Percentiles rank a stretch among this genome's conserved stretches.
phyloP scores from a whole-genome alignment of 140 eudicot species.

The Senecio squalidus region DNA sequence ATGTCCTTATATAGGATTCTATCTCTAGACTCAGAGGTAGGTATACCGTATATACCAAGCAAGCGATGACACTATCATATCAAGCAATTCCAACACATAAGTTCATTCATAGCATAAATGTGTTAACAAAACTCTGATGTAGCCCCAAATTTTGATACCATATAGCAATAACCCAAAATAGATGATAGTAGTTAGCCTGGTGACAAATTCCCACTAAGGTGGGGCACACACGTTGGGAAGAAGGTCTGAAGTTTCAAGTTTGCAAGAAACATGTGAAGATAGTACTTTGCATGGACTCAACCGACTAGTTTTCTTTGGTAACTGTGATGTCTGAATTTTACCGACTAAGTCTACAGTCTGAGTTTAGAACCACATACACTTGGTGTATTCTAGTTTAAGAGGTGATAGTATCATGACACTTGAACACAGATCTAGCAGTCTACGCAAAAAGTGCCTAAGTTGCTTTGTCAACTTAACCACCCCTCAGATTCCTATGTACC shows the following conservation, averaged over 20 bases:
- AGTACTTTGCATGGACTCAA: neutral
- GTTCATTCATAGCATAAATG: neutral
- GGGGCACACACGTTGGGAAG: neutral
- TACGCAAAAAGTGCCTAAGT: neutral
- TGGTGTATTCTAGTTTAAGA: neutral
- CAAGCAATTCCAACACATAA: neutral
- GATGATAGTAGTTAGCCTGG: neutral
- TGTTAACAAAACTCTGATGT: neutral
- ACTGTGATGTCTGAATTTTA: neutral
- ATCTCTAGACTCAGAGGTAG: neutral
- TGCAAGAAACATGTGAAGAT: neutral
- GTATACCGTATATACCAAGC: neutral
- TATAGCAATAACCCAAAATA: neutral
- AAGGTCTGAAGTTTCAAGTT: neutral
- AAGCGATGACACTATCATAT: neutral
- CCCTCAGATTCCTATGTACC: neutral
- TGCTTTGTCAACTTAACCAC: neutral
- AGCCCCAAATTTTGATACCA: neutral
- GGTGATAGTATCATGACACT: neutral
- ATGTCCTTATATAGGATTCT: neutral
- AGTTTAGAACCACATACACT: neutral
- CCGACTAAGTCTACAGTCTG: neutral
- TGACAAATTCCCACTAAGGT: neutral
- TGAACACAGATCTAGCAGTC: neutral
- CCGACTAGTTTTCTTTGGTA: neutral